Base-by-base conservation (phyloP, 164 flowering plant species). In the Piper betle region DNA sequence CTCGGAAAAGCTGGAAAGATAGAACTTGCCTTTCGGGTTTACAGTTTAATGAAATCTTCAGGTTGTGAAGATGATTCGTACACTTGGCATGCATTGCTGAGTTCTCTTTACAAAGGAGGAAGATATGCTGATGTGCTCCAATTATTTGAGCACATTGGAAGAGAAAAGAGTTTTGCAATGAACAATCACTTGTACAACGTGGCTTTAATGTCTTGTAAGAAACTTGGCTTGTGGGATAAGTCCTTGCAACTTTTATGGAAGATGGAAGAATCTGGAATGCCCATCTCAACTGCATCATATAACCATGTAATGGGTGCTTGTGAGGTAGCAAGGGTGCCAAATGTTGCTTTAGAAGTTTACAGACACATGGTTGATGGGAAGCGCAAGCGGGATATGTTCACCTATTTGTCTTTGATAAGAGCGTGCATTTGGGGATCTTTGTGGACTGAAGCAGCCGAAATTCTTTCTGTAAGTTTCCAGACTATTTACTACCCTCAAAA, bases 241-340 rank as follows among this genome's bases (percentile, higher is more conserved):
- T 82, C 97, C 64, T 39, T 93, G 69, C 90, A 93, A 78, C 69
- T 87, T 63, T 60, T 93, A 59, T 90, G 94, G 94, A 75, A 82
- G 72, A 84, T 93, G 88, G 96, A 90, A 72, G 75, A 63, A 64
- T 75, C 78, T 52, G 91, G 79, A 6, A n/a, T 82, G 12, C 19
- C 71, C 1, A 74, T 84, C 53, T 68, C 85, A 17, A 69, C 81
- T 57, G 63, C 68, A 59, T 87, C 99, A 10, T 93, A 85, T 68
- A 87, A 86, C 65, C 79, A 79, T 69, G 96, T 82, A 37, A 81
- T 90, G 64, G 74, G 78, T 70, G 79, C 97, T 67, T 90, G 94
- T 74, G 94, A 90, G 79, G 79, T 48, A 63, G 94, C 96, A 37
- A 78, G 86, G 75, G 77, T 79, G 72, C 94, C 99, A 19, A 71